Evolutionary conservation across 1,284 basidiomycete species (phyloP), one percentile per base, ranked within the genome.

Genomic region (Leccinum brunneo-olivaceum): DNA sequence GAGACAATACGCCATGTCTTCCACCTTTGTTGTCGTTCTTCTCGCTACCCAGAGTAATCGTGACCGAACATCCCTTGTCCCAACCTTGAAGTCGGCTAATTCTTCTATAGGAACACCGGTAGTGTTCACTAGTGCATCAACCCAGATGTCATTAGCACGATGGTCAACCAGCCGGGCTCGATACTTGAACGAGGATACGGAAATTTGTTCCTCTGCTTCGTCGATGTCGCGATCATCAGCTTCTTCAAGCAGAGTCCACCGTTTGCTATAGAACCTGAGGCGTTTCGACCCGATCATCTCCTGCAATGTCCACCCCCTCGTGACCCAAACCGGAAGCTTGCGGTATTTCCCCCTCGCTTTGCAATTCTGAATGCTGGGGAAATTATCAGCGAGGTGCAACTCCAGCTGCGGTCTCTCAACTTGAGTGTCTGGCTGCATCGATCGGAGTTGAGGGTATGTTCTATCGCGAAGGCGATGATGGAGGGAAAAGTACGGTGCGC

Each of bases 231-330:
- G 18, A 39, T 55, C 51, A 0, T 56, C 34, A 23, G 58, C 47
- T 38, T 56, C 55, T 32, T 57, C 58, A 11, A 58, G 39, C 10
- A 61, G 23, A 2, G 51, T 50, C 56, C 56, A 58, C 6, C 3
- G 16, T 39, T 45, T 56, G 36, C 46, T 57, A 43, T 60, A 62
- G 45, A 62, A 60, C 12, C 45, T 54, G 43, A 62, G 46, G 11
- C 50, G 39, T 36, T 53, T 57, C 15, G 60, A 49, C 2, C 53
- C 57, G 15, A 61, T 6, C 44, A 53, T 41, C 41, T 59, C 57
- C 23, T 61, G 57, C 24, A 62, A 44, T 5, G 60, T 59, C 58
- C 60, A 59, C 1, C 57, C 60, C 30, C 57, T 53, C 5, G 32
- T 54, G n/a, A 55, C 42, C 56, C 56, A 58, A 10, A 28, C 6